Percentiles rank a stretch among this genome's conserved stretches.
Conservation (phyloP, 345 rosid species). For the Gossypium turneri region DNA sequence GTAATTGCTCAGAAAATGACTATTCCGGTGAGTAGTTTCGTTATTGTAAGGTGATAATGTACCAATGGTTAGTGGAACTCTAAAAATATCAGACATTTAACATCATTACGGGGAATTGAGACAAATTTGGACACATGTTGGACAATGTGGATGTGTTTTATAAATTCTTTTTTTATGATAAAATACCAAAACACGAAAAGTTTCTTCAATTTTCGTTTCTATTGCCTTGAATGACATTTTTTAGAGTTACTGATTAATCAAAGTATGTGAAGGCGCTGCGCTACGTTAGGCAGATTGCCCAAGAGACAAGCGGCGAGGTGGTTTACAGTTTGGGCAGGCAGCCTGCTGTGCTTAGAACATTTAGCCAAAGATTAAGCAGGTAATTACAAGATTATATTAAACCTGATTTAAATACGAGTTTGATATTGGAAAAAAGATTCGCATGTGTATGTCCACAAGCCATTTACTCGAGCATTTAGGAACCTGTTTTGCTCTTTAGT, state of each 20-base stretch:
- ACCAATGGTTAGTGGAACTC: neutral
- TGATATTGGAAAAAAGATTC: too few relatives aligned
- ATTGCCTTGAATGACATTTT: neutral
- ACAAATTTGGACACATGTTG: neutral
- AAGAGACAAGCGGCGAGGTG: constrained; percentile 91
- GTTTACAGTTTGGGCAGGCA: constrained; percentile 91
- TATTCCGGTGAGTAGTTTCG: constrained; percentile 60
- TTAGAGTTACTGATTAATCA: constrained; percentile 11
- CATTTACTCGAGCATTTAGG: neutral
- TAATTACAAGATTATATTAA: constrained; percentile 18
- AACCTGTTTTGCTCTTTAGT: neutral
- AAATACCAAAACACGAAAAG: too few relatives aligned
- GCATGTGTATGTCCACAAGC: neutral
- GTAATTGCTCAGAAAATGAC: constrained; percentile 91
- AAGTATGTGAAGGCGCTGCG: constrained; percentile 63
- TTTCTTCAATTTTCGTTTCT: too few relatives aligned
- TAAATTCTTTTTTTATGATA: neutral
- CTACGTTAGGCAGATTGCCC: constrained; percentile 81
- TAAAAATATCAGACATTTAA: neutral
- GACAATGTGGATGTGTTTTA: neutral
- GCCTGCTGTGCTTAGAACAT: constrained; percentile 89
- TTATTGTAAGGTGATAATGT: neutral
- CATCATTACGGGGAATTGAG: too few relatives aligned
- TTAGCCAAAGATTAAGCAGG: constrained; percentile 97
- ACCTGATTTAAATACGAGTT: neutral